phyloP scores from a whole-genome alignment of 2,329 filamentous ascomycete species.

The Talaromyces sp. region DNA sequence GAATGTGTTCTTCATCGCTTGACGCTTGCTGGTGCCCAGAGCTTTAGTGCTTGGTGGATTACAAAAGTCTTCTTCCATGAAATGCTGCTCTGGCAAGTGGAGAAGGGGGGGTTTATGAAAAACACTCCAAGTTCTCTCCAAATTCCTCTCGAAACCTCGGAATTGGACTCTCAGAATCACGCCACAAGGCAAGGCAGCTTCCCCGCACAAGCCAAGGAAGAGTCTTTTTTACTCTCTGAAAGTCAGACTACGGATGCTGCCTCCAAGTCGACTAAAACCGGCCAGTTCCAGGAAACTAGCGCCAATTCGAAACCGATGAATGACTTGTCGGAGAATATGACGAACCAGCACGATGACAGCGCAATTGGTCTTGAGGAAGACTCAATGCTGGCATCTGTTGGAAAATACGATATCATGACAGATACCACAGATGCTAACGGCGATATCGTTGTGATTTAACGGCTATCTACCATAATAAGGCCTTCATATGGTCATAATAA shows the following conservation, averaged over 20 bases:
- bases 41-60: conserved; percentile 54
- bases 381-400: conserved; percentile 36
- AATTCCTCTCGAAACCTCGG: conserved; percentile 17
- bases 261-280: background rate
- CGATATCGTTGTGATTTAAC: conserved; percentile 42
- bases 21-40: conserved; percentile 40
- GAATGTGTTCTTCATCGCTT: conserved; percentile 40
- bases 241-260: background rate
- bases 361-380: conserved; percentile 62
- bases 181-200: conserved; percentile 19
- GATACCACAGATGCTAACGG: conserved; percentile 42
- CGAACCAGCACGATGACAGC: conserved; percentile 59
- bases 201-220: conserved; percentile 32
- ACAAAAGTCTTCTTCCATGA: conserved; percentile 95
- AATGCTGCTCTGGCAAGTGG: conserved; percentile 84
- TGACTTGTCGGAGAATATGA: conserved; percentile 37
- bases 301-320: background rate
- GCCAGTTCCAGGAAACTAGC: background rate
- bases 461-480: conserved; percentile 1
- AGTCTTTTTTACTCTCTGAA: conserved; percentile 22
- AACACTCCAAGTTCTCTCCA: conserved; percentile 37
- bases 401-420: conserved; percentile 42
- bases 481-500: background rate
- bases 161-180: conserved; percentile 14
- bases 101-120: conserved; percentile 81